These are phyloP conservation scores for Rhizopogon roseolus DNA, from an alignment of 768 basidiomycete genomes.

Conservation along the genomic window DNA sequence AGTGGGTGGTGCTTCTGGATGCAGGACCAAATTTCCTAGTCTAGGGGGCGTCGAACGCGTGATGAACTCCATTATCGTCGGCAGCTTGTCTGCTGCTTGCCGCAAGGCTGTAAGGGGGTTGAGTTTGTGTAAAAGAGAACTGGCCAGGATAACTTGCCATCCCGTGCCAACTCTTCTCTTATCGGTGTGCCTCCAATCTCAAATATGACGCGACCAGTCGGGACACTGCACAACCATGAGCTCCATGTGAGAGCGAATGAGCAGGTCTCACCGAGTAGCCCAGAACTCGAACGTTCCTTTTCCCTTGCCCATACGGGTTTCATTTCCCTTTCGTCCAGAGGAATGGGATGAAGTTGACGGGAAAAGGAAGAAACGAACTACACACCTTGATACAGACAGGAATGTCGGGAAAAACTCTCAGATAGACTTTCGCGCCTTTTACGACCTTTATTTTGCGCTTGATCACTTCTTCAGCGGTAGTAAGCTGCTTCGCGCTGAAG, in stretches of 20 bases:
- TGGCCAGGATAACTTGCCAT: conserved; percentile 49
- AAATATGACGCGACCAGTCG: conserved; percentile 85
- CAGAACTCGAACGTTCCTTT: conserved; percentile 98
- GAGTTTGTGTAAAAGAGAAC: neutral
- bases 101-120: conserved; percentile 58
- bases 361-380: neutral
- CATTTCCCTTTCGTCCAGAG: conserved; percentile 66
- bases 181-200: conserved; percentile 90
- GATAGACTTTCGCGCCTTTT: conserved; percentile 82
- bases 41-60: conserved; percentile 63
- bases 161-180: conserved; percentile 87
- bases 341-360: neutral
- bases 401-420: conserved; percentile 94
- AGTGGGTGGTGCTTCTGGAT: conserved; percentile 23
- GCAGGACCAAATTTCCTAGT: conserved; percentile 60
- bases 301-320: conserved; percentile 99
- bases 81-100: conserved; percentile 83
- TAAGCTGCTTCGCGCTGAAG: conserved; percentile 85
- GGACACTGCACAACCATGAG: conserved; percentile 50
- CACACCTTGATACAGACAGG: conserved; percentile 94
- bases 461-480: conserved; percentile 81
- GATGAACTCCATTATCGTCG: conserved; percentile 86
- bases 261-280: conserved; percentile 72
- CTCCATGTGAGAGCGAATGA: neutral
- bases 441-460: conserved; percentile 85